Evolutionary conservation across 2,329 filamentous ascomycete genomes (phyloP).

Genomic region (Xylariaceae sp.): DNA sequence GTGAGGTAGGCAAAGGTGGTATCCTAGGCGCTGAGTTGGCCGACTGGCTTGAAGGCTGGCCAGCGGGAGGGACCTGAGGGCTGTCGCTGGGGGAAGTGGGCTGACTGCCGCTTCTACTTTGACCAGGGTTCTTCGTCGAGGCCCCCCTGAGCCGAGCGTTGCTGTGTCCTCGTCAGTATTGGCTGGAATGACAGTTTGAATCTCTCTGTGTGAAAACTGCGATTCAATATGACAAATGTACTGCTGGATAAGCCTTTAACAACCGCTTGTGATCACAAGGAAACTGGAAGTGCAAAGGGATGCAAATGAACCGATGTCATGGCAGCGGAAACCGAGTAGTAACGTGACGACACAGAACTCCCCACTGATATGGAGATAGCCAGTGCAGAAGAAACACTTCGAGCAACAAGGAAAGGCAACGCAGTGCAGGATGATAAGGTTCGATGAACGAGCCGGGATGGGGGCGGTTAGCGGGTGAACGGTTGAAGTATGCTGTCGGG

Average conservation of each 20-base stretch:
- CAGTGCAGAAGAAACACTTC: too few species aligned
- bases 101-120: constrained; percentile 48
- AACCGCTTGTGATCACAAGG: too few species aligned
- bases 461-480: background rate
- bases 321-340: too few species aligned
- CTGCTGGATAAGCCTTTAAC: too few species aligned
- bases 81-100: constrained; percentile 44
- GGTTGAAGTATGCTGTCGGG: background rate
- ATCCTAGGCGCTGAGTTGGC: constrained; percentile 52
- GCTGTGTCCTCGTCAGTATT: constrained; percentile 36
- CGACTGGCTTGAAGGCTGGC: constrained; percentile 48
- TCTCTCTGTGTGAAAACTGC: background rate
- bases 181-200: background rate
- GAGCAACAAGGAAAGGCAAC: background rate
- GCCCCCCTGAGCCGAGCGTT: constrained; percentile 56
- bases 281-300: too few species aligned
- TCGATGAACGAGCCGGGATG: background rate
- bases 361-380: too few species aligned
- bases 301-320: too few species aligned
- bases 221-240: too few species aligned
- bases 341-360: too few species aligned
- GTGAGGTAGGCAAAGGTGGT: constrained; percentile 57
- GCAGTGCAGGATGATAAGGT: background rate
- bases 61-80: constrained; percentile 45
- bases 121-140: constrained; percentile 46